Evolutionary conservation across 495 filamentous ascomycete genomes (phyloP).

Genomic region (Rostrohypoxylon terebratum): DNA sequence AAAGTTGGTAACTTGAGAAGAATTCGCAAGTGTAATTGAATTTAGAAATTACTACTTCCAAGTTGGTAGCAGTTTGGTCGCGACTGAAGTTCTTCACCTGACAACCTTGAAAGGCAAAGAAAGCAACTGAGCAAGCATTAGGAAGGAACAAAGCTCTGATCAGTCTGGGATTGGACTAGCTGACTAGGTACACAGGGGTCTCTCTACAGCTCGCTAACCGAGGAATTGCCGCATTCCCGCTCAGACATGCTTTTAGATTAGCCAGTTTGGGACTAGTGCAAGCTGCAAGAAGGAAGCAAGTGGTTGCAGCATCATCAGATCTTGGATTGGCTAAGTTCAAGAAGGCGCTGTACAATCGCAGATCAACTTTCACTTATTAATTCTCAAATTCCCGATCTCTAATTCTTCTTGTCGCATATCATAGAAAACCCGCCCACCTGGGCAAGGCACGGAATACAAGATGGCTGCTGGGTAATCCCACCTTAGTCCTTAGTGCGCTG

Average conservation of each 20-base stretch:
- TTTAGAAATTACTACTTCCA: neutral
- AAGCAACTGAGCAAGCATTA: conserved; percentile 7
- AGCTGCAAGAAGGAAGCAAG: neutral
- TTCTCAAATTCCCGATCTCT: neutral
- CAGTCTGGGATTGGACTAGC: neutral
- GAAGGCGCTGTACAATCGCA: conserved; percentile 6
- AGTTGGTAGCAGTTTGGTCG: neutral
- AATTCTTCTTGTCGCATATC: conserved; percentile 21
- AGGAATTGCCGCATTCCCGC: conserved; percentile 2
- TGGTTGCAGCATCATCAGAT: conserved; percentile 10
- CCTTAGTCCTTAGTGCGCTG: neutral
- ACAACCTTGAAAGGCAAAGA: conserved; percentile 5
- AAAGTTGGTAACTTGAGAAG: neutral
- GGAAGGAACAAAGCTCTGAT: conserved; percentile 25
- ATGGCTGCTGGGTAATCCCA: conserved; percentile 46
- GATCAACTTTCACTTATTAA: neutral
- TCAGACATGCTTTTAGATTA: neutral
- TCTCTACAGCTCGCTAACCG: conserved; percentile 3
- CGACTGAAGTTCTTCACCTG: conserved; percentile 13
- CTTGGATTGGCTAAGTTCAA: conserved; percentile 11
- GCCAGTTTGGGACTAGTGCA: neutral
- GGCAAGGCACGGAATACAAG: conserved; percentile 36
- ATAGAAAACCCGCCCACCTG: conserved; percentile 26
- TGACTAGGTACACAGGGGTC: neutral
- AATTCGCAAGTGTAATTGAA: conserved; percentile 3